Conservation (phyloP, 1,139 yeast genomes). For the Citeromyces hawaiiensis region DNA sequence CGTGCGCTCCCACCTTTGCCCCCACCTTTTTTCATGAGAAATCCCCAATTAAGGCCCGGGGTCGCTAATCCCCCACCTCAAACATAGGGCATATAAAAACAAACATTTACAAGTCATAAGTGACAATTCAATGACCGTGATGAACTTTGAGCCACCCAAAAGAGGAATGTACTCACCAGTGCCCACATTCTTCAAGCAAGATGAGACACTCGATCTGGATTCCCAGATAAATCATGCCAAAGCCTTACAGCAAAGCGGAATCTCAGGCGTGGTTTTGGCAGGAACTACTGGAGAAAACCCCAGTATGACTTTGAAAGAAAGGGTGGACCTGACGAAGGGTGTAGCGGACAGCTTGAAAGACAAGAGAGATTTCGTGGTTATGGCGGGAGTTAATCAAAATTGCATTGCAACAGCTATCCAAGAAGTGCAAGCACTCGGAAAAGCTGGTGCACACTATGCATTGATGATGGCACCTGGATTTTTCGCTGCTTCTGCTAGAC, state of each 20-base stretch:
- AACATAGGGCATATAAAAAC: too few species aligned
- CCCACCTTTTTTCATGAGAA: too few species aligned
- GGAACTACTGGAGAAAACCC: conserved; percentile 34
- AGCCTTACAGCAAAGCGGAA: conserved; percentile 18
- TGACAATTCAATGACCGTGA: background rate
- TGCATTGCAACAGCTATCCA: conserved; percentile 25
- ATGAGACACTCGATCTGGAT: conserved; percentile 19
- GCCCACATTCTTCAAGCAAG: conserved; percentile 23
- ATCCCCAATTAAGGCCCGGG: too few species aligned
- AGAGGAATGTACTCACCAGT: conserved; percentile 23
- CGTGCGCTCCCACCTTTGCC: too few species aligned
- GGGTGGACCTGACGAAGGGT: conserved; percentile 21
- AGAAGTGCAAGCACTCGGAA: conserved; percentile 21
- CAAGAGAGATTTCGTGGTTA: conserved; percentile 16
- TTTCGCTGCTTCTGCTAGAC: conserved; percentile 28
- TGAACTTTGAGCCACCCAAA: conserved; percentile 2
- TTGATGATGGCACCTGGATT: conserved; percentile 32
- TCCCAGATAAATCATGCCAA: conserved; percentile 24
- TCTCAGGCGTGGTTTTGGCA: conserved; percentile 21
- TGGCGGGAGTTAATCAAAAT: conserved; percentile 32
- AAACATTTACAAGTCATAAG: too few species aligned
- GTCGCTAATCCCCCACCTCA: too few species aligned
- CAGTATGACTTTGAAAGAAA: conserved; percentile 28
- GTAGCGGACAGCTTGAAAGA: conserved; percentile 16
- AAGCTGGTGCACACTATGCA: conserved; percentile 29